phyloP scores from a whole-genome alignment of 768 basidiomycete genomes.

The Russula brevipes region DNA sequence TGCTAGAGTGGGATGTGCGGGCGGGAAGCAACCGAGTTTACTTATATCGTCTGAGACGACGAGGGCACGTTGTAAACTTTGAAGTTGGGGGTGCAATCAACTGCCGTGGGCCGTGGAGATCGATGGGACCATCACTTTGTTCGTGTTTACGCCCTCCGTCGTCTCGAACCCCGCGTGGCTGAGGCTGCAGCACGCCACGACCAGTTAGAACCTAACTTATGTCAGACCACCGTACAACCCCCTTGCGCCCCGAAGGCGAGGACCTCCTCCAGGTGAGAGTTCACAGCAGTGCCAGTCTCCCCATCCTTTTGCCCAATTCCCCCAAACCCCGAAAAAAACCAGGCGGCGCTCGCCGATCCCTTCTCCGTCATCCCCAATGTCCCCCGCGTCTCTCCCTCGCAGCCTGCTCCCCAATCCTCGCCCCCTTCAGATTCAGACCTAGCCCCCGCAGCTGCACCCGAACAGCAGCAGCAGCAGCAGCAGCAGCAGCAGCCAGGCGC shows the following conservation, averaged over 20 bases:
- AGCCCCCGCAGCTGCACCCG: too few species aligned
- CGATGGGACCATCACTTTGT: background rate
- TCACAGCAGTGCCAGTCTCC: too few species aligned
- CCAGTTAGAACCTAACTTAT: background rate
- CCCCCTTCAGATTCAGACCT: background rate
- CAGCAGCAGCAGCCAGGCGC: too few species aligned
- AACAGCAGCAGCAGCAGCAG: too few species aligned
- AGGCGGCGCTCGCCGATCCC: conserved; percentile 26
- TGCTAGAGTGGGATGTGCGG: too few species aligned
- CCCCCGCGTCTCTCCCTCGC: conserved; percentile 16
- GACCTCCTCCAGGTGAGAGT: conserved; percentile 24
- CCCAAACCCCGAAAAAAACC: background rate
- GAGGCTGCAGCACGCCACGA: background rate
- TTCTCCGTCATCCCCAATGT: conserved; percentile 18
- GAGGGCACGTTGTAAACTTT: too few species aligned
- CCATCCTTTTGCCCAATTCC: background rate
- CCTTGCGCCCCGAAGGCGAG: conserved; percentile 22
- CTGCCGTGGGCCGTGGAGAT: too few species aligned
- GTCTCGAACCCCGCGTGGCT: too few species aligned
- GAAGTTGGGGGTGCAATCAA: too few species aligned
- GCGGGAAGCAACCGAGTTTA: too few species aligned
- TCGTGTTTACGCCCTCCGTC: background rate
- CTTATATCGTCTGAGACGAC: too few species aligned
- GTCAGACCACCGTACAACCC: conserved; percentile 15
- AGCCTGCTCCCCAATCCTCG: conserved; percentile 4